Base-by-base conservation (phyloP, 768 basidiomycete genomes). In the Candolleomyces eurysporus region DNA sequence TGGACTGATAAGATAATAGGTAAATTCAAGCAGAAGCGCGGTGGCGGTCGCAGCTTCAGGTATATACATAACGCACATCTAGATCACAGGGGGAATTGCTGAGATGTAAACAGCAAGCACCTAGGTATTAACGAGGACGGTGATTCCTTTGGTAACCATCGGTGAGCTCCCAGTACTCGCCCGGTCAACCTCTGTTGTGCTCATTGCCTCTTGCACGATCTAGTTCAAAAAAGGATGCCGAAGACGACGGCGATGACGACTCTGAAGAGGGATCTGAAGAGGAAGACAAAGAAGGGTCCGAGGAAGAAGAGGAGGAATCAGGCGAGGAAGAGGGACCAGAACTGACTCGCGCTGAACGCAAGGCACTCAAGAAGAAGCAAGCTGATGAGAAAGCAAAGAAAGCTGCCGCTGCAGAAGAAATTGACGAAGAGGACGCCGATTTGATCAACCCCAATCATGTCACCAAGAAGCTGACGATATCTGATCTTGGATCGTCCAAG, bases 1-100 rank as follows among this genome's bases (percentile, higher is more conserved):
- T 16, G 10, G n/a, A 39, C 53, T 55, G 53, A 55, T 22, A 26
- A 42, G 56, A 45, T 48, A 22, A 6, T 66, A 87, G 91, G 92
- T 63, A 92, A 89, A 75, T 92, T 84, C 78, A 94, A 94, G 82
- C 80, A 86, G 65, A 91, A 88, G 70, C 91, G 94, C 56, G 94
- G 94, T 66, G 94, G 94, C 42, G 94, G 94, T 56, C 84, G 94
- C 63, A 87, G 78, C 71, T 96, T 95, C 74, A 91, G 91, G 86
- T 89, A 68, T 55, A 71, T 58, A 13, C 32, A 49, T 49, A 39
- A 32, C 54, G 71, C 58, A 62, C 68, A n/a, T 65, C 57, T 50
- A 22, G 21, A 9, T 17, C 56, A 30, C n/a, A 42, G 32, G 30
- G 59, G 17, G 30, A n/a, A 13, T 30, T 30, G 30, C 56, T 57